Evolutionary conservation across 2,329 filamentous ascomycete species (phyloP), one percentile per base, ranked within the genome.

Genomic region (Cladophialophora exuberans): DNA sequence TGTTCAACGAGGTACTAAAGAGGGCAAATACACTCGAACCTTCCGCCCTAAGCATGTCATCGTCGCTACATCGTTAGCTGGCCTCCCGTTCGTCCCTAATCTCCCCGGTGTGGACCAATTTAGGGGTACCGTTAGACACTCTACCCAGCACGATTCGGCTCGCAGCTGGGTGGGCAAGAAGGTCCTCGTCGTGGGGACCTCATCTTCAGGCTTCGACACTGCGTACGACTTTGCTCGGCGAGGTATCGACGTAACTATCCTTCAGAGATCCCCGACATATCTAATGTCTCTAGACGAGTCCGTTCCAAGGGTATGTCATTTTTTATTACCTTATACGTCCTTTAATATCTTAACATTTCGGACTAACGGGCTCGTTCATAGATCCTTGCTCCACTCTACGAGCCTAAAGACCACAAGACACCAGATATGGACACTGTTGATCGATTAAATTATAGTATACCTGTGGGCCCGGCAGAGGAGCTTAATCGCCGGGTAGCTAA

Each of bases 11-110:
- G 42, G 42, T n/a, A 36, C 38, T 3, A 39, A 45, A 20, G 49
- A 70, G 3, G 63, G 62, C 1, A 63, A 54, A 0, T 76, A 82
- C 59, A 78, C 72, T 1, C 77, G 83, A n/a, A 83, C 76, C 0
- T 69, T 88, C 30, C 77, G 81, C 31, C 85, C 86, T 0, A 78
- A 74, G 3, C 85, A 89, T 58, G 68, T 89, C 20, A 77, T 89
- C 36, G 83, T 86, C 62, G 83, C 83, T 1, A 89, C 86, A 0
- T 85, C 85, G 0, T 84, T 86, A 63, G 83, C 83, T 0, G 86
- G 86, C 1, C 83, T 86, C 68, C 85, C 81, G 20, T 75, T 82
- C 52, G 67, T 82, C 5, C 78, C 66, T 0, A 57, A 65, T 1
- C 82, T 75, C 72, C 77, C 66, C 53, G 77, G 66, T 46, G 73